These are phyloP conservation scores for Serendipita sp. DNA, from an alignment of 768 basidiomycete species.

Conservation along the genomic window DNA sequence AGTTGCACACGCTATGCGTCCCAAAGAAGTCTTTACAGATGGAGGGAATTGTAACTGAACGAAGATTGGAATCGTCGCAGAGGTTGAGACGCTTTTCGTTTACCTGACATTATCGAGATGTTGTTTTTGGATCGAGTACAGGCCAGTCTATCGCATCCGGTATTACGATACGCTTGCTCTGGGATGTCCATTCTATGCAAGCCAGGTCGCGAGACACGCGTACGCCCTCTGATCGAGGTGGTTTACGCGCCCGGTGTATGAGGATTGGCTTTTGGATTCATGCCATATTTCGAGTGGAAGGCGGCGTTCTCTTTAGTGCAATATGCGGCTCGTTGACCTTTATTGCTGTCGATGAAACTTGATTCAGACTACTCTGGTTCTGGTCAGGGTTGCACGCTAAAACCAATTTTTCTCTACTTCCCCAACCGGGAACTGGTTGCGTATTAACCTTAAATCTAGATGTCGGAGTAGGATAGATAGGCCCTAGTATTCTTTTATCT, in stretches of 20 bases:
- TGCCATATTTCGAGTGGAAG: too few relatives aligned
- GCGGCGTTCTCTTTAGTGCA: neutral
- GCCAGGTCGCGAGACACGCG: neutral
- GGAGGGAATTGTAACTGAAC: neutral
- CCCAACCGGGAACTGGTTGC: neutral
- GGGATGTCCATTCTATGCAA: neutral
- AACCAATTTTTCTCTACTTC: neutral
- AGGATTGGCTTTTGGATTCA: too few relatives aligned
- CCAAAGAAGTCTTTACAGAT: neutral
- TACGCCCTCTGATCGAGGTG: too few relatives aligned
- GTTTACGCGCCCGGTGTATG: too few relatives aligned
- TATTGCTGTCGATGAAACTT: neutral
- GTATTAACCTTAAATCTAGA: too few relatives aligned
- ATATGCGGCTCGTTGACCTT: neutral
- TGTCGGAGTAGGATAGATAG: too few relatives aligned
- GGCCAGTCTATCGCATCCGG: neutral
- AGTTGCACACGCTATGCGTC: neutral
- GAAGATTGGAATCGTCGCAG: neutral
- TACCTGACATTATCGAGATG: too few relatives aligned
- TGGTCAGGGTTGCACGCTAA: neutral
- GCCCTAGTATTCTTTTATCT: too few relatives aligned
- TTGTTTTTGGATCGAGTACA: too few relatives aligned
- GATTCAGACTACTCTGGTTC: neutral
- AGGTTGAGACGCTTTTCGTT: neutral
- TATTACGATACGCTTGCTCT: neutral